phyloP scores from a whole-genome alignment of 768 basidiomycete genomes.

The Tulasnella sp. region DNA sequence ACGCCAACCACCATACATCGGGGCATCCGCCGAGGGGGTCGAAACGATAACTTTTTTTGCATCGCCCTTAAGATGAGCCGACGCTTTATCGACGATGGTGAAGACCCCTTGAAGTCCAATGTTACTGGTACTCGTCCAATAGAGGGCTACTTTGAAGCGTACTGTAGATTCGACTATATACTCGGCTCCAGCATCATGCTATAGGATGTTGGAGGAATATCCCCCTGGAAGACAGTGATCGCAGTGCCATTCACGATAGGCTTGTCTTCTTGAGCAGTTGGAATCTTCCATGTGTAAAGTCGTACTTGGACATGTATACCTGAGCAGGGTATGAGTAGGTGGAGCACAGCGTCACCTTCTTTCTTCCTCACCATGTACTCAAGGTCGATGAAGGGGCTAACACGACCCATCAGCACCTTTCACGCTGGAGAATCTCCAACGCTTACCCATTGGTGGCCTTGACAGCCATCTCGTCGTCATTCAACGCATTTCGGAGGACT shows the following conservation, averaged over 20 bases:
- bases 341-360: not conserved
- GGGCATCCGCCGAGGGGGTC: conserved; percentile 92
- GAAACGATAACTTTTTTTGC: conserved; percentile 99
- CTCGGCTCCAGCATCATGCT: conserved; percentile 68
- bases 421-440: not conserved
- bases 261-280: conserved; percentile 74
- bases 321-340: conserved; percentile 23
- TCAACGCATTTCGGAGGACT: conserved; percentile 86
- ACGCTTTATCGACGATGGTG: conserved; percentile 89
- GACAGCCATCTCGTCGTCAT: conserved; percentile 58
- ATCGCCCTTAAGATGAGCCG: conserved; percentile 89
- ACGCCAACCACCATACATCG: conserved; percentile 92
- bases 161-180: conserved; percentile 97
- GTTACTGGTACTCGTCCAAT: not conserved
- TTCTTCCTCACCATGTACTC: conserved; percentile 74
- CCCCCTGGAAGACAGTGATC: conserved; percentile 70
- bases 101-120: conserved; percentile 69
- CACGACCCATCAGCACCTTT: no score
- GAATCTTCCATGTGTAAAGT: conserved; percentile 87
- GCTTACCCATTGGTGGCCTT: conserved; percentile 90
- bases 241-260: conserved; percentile 69
- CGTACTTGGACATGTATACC: conserved; percentile 99
- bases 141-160: conserved; percentile 24
- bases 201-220: conserved; percentile 75
- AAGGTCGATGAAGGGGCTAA: conserved; percentile 91